Conservation (phyloP, 805 yeast species). For the Candida nanaspora region DNA sequence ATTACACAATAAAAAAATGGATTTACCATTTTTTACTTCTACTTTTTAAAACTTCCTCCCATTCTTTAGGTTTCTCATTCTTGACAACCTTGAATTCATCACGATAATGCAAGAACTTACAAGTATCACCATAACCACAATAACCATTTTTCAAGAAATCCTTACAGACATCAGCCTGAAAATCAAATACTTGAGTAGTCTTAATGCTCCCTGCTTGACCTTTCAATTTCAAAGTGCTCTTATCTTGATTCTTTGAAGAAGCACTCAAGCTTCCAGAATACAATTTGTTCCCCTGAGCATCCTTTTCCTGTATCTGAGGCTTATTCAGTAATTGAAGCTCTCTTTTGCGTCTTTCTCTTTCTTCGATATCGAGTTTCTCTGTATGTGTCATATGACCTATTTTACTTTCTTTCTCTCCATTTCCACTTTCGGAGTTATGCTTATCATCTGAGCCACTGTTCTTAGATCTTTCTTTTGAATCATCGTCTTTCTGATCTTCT, state of each 20-base stretch:
- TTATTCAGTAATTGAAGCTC: not conserved
- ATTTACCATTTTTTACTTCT: constrained; percentile 14
- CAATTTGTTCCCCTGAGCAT: constrained; percentile 13
- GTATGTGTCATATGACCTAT: constrained; percentile 1
- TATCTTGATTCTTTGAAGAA: constrained; percentile 5
- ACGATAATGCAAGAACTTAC: constrained; percentile 88
- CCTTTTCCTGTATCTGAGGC: constrained; percentile 1
- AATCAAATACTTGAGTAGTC: constrained; percentile 69
- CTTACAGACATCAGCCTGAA: constrained; percentile 90
- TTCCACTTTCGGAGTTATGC: constrained; percentile 5
- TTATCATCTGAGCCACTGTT: constrained; percentile 5
- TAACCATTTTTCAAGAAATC: constrained; percentile 87
- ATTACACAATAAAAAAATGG: not conserved
- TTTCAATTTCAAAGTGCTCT: constrained; percentile 11
- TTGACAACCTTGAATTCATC: constrained; percentile 64
- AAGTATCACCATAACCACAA: constrained; percentile 96
- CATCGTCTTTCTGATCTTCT: too few relatives aligned
- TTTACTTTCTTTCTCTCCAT: constrained; percentile 6
- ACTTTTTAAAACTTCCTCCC: constrained; percentile 44
- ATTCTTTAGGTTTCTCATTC: constrained; percentile 39
- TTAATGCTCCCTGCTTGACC: constrained; percentile 40
- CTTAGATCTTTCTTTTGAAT: too few relatives aligned
- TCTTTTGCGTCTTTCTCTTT: constrained; percentile 6
- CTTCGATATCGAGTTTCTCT: constrained; percentile 18
- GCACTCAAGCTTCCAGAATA: constrained; percentile 23